Evolutionary conservation across 345 rosid genomes (phyloP).

Genomic region (Boechera divaricarpa): DNA sequence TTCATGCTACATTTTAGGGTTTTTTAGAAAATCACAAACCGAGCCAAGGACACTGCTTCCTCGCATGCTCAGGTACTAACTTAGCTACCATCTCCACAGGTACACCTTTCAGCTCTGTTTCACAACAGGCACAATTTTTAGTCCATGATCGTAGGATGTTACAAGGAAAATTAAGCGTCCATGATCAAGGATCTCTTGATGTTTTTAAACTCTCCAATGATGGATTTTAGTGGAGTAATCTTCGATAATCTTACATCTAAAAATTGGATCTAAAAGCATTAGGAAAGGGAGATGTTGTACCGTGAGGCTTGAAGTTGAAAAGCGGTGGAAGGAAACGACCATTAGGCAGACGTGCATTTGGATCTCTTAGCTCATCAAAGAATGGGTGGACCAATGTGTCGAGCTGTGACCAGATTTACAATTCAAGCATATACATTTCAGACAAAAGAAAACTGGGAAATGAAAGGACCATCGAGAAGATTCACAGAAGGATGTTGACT

Average conservation of each 20-base stretch:
- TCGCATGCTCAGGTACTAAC: conserved; percentile 84
- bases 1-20: conserved; percentile 28
- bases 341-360: conserved; percentile 75
- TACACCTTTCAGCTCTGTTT: conserved; percentile 83
- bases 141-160: background rate
- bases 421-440: conserved; percentile 8
- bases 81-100: conserved; percentile 68
- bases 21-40: conserved; percentile 55
- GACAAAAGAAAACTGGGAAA: background rate
- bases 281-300: conserved; percentile 43
- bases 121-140: background rate
- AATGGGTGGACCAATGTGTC: conserved; percentile 92
- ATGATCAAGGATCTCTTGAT: no score
- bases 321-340: conserved; percentile 90
- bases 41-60: conserved; percentile 79
- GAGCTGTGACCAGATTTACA: conserved; percentile 53
- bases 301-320: conserved; percentile 87
- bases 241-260: background rate
- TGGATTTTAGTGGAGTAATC: no score
- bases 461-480: background rate
- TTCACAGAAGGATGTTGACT: conserved; percentile 13
- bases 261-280: background rate
- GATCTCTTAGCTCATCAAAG: conserved; percentile 93
- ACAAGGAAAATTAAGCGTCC: no score
- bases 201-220: no score